Evolutionary conservation across 345 rosid species (phyloP).

Genomic region (Corchorus capsularis): DNA sequence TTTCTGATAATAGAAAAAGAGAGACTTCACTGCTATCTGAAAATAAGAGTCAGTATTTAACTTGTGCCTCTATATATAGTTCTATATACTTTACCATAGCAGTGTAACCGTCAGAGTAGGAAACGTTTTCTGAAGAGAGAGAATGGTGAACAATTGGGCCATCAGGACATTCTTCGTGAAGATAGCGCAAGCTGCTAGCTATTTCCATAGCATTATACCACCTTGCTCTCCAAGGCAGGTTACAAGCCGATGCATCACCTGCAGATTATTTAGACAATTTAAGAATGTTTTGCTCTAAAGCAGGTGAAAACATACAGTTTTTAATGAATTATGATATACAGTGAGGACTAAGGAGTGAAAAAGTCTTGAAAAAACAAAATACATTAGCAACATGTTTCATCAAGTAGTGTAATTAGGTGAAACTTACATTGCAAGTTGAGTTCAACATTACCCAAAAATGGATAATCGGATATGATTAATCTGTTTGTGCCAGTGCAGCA

Average conservation of each 20-base stretch:
- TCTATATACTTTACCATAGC: constrained; percentile 37
- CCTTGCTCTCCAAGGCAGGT: constrained; percentile 49
- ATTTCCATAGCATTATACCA: constrained; percentile 50
- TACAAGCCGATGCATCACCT: constrained; percentile 38
- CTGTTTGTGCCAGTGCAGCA: constrained; percentile 38
- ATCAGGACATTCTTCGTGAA: constrained; percentile 53
- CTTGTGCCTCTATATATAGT: neutral
- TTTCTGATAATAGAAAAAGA: neutral
- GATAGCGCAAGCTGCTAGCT: constrained; percentile 47
- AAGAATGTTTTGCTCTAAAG: neutral
- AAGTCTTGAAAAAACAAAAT: too few species aligned
- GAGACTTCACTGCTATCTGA: neutral
- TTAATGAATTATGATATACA: too few species aligned
- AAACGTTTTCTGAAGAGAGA: constrained; percentile 36
- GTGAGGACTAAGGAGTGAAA: too few species aligned
- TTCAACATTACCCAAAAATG: constrained; percentile 36
- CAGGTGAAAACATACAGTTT: neutral
- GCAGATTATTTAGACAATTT: neutral
- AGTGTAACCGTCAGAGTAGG: constrained; percentile 30
- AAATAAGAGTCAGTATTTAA: neutral
- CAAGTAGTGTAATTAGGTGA: neutral
- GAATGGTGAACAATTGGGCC: constrained; percentile 49
- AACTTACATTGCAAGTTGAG: constrained; percentile 29
- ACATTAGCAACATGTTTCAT: too few species aligned
- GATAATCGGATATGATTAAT: constrained; percentile 40